These are phyloP conservation scores for Trichocladium uniseriatum DNA, from an alignment of 495 filamentous ascomycete species.

Conservation along the genomic window DNA sequence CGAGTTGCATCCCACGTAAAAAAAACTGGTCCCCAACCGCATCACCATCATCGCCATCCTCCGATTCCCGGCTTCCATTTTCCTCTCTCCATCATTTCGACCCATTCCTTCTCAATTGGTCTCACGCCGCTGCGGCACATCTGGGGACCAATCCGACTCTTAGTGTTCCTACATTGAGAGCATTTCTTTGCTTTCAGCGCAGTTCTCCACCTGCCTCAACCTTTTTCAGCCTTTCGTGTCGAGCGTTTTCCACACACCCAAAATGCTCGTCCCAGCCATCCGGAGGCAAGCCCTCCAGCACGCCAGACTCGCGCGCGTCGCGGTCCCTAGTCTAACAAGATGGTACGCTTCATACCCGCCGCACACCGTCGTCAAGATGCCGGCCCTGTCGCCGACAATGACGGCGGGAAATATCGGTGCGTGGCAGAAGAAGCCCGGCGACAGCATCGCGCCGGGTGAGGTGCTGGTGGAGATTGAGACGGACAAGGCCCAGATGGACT, in stretches of 20 bases:
- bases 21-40: constrained; percentile 23
- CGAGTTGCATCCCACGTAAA: constrained; percentile 24
- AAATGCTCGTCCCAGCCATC: constrained; percentile 46
- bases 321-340: constrained; percentile 42
- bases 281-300: constrained; percentile 46
- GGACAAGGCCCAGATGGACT: constrained; percentile 99
- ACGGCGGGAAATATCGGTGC: constrained; percentile 89
- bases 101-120: constrained; percentile 18
- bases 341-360: constrained; percentile 69
- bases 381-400: constrained; percentile 97
- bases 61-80: constrained; percentile 24
- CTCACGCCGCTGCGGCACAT: neutral
- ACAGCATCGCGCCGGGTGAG: constrained; percentile 80
- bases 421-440: constrained; percentile 96
- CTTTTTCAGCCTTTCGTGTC: constrained; percentile 14
- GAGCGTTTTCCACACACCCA: constrained; percentile 19
- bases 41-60: constrained; percentile 18
- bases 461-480: constrained; percentile 99
- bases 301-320: constrained; percentile 31
- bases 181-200: constrained; percentile 13
- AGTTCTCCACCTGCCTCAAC: neutral
- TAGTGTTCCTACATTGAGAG: neutral
- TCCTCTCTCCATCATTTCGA: constrained; percentile 6
- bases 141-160: neutral
- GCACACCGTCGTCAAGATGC: constrained; percentile 95